Evolutionary conservation across 148 eudicot species (phyloP), one percentile per base, ranked within the genome.

Genomic region (Suaeda aralocaspica): DNA sequence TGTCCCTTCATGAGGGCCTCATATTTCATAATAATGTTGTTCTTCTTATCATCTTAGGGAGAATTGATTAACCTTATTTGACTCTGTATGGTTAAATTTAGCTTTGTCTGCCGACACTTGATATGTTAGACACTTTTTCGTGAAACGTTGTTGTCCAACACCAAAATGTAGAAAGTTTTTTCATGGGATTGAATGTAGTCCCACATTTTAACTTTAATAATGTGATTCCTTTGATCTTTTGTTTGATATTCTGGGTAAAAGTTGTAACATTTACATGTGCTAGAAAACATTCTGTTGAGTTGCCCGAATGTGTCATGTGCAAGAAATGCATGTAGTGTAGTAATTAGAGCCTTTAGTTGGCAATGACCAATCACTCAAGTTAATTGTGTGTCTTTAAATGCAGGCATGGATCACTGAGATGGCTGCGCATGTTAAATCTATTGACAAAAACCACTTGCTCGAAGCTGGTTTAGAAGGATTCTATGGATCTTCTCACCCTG

Each of bases 381-480:
- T 28, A 45, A 50, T 36, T 49, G 42, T 36, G 41, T 36, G 4
- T 8, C 8, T 51, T 45, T 50, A 67, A 36, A 72, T 44, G 55
- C 73, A 94, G 99, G 89, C 83, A 25, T 95, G 99, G 99, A 77
- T 91, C 71, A 74, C 69, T 56, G 99, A 91, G 79, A 95, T 95
- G 97, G 96, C 97, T 67, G 80, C 97, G 59, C 83, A 83, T 72
- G 90, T 95, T 50, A 95, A 95, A 76, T 91, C 93, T 14, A 79
- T 95, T 49, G 99, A 95, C 83, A 59, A 81, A 75, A 88, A 89
- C 49, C 99, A 95, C 79, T 70, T 95, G 90, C 85, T 95, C 13
- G 97, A 91, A 82, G 94, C 75, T 80, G 99, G 99, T 21, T 82
- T 91, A 31, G 99, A 95, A 85, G 97, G 99, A 16, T 95, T 95